Evolutionary conservation across 257 asterid species (phyloP).

Genomic region (Ehretia macrophylla): DNA sequence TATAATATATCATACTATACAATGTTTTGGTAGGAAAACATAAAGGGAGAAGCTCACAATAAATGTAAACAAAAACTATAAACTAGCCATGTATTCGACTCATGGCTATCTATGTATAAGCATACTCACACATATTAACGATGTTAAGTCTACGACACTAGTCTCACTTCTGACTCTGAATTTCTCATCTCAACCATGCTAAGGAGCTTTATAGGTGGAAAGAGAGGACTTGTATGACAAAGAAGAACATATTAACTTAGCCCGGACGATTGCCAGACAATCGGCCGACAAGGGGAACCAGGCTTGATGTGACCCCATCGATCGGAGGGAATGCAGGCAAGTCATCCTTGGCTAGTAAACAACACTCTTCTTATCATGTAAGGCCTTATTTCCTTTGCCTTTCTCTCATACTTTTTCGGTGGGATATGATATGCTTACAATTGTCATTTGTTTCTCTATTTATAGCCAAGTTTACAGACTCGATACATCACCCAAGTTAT

Average conservation of each 20-base stretch:
- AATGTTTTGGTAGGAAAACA: too few species aligned
- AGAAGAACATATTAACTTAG: slow-evolving; percentile 1
- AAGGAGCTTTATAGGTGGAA: not conserved
- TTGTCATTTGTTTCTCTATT: not conserved
- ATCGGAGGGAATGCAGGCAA: not conserved
- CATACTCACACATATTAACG: too few species aligned
- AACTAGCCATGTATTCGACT: too few species aligned
- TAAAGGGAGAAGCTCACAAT: too few species aligned
- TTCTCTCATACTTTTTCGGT: not conserved
- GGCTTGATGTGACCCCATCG: too few species aligned
- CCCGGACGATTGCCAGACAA: not conserved
- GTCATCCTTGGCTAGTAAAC: slow-evolving; percentile 10
- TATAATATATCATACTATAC: too few species aligned
- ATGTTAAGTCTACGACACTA: too few species aligned
- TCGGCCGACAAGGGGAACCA: not conserved
- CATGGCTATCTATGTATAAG: too few species aligned
- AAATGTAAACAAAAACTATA: too few species aligned
- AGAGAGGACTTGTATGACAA: not conserved
- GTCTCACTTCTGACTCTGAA: too few species aligned
- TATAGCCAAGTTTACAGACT: not conserved
- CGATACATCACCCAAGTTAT: not conserved
- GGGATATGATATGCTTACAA: not conserved
- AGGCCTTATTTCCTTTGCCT: not conserved
- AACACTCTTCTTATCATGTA: not conserved
- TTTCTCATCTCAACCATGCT: too few species aligned